These are phyloP conservation scores for Diplocarpon mali DNA, from an alignment of 2,329 filamentous ascomycete species.

Conservation along the genomic window DNA sequence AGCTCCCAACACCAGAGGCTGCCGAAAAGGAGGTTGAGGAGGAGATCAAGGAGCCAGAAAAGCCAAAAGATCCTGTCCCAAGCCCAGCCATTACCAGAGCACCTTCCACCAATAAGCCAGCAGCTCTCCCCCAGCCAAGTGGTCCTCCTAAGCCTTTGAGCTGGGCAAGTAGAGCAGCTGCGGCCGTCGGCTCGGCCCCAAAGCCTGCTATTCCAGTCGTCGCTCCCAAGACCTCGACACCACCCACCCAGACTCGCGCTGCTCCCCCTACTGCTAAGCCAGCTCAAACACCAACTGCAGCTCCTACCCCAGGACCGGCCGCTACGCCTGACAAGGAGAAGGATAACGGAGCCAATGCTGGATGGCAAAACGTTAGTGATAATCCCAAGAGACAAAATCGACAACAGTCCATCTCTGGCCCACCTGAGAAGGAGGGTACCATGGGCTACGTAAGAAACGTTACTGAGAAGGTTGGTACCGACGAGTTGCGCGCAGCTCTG, in stretches of 20 bases:
- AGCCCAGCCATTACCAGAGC: constrained; percentile 38
- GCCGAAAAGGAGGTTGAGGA: constrained; percentile 44
- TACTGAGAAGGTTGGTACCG: constrained; percentile 71
- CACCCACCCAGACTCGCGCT: constrained; percentile 43
- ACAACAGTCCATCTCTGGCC: constrained; percentile 51
- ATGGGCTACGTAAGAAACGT: constrained; percentile 95
- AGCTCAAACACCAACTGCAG: constrained; percentile 39
- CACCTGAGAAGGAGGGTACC: constrained; percentile 61
- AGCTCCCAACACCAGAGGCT: constrained; percentile 35
- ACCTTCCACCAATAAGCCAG: constrained; percentile 27
- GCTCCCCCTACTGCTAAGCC: constrained; percentile 31
- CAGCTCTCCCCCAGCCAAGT: constrained; percentile 42
- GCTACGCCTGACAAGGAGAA: constrained; percentile 22
- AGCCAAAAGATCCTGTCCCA: constrained; percentile 53
- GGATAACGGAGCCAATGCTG: constrained; percentile 31
- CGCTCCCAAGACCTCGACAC: constrained; percentile 43
- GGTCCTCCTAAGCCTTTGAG: constrained; percentile 52
- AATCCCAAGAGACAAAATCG: constrained; percentile 74
- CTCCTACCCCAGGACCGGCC: constrained; percentile 30
- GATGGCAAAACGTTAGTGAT: constrained; percentile 79
- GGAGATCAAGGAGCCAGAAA: constrained; percentile 46
- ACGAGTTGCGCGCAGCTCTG: constrained; percentile 59
- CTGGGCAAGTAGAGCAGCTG: constrained; percentile 62
- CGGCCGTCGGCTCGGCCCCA: constrained; percentile 40
- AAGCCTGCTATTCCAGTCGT: constrained; percentile 44